These are phyloP conservation scores for Agrocybe praecox DNA, from an alignment of 768 basidiomycete genomes.

Conservation along the genomic window DNA sequence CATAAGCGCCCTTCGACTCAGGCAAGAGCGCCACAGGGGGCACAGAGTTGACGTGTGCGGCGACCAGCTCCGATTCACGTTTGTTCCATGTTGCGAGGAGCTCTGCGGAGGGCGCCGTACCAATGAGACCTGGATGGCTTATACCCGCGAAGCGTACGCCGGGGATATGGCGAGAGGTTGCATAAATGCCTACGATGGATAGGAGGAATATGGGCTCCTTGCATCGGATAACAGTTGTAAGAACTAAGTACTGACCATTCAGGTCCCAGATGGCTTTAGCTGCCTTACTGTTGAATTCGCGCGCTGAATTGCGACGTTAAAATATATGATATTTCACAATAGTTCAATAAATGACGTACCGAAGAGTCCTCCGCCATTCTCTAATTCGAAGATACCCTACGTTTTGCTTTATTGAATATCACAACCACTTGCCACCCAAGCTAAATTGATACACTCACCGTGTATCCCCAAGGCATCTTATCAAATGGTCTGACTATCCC, in stretches of 20 bases:
- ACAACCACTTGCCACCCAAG: neutral
- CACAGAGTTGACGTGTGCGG: conserved; percentile 47
- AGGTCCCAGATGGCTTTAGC: conserved; percentile 85
- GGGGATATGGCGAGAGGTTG: conserved; percentile 75
- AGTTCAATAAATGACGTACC: conserved; percentile 34
- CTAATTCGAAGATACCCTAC: conserved; percentile 73
- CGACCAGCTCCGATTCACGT: conserved; percentile 69
- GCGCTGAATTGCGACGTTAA: conserved; percentile 37
- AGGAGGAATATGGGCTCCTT: neutral
- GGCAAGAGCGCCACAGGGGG: conserved; percentile 73
- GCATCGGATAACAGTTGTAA: too few species aligned
- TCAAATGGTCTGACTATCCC: conserved; percentile 62
- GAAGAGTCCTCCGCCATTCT: conserved; percentile 74
- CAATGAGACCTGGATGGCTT: conserved; percentile 76
- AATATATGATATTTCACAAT: neutral
- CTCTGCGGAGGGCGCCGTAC: conserved; percentile 75
- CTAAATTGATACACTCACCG: conserved; percentile 35
- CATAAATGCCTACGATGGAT: conserved; percentile 55
- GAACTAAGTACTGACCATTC: conserved; percentile 43
- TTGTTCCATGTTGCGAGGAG: conserved; percentile 75
- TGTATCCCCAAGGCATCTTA: conserved; percentile 84
- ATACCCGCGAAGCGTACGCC: conserved; percentile 81
- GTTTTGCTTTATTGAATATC: neutral
- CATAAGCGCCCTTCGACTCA: conserved; percentile 58
- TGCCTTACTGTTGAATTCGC: conserved; percentile 70